A percentile compares a stretch with the other conserved stretches of the same genome.
Evolutionary conservation across 257 asterid genomes (phyloP).

Genomic region (Coffea eugenioides): DNA sequence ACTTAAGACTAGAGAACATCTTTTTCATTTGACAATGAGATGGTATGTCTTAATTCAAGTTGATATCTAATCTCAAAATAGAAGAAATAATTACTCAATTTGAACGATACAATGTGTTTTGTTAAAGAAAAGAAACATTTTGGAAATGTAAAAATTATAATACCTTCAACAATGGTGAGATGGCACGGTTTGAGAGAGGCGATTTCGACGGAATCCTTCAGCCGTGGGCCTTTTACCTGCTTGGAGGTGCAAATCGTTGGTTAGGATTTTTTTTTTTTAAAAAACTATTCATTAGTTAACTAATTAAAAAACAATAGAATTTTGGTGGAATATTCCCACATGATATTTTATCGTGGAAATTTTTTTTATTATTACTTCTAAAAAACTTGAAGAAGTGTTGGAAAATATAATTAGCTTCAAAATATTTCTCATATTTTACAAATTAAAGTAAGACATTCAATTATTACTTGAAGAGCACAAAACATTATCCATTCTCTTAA

Average conservation of each 20-base stretch:
- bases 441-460: neutral
- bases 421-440: no score
- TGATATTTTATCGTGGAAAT: neutral
- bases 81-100: neutral
- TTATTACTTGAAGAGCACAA: no score
- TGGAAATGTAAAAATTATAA: neutral
- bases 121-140: neutral
- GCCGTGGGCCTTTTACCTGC: slow-evolving; percentile 59
- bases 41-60: no score
- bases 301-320: neutral
- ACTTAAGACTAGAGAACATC: no score
- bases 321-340: neutral
- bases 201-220: slow-evolving; percentile 61
- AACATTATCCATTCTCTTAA: no score
- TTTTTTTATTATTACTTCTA: neutral
- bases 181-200: slow-evolving; percentile 62
- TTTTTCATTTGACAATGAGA: neutral
- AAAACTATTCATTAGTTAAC: neutral
- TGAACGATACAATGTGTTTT: no score
- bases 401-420: no score
- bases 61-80: neutral
- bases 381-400: neutral
- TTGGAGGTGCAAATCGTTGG: neutral
- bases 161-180: slow-evolving; percentile 72
- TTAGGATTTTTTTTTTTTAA: neutral